Conservation (phyloP, 192 early-diverging fungal species). For the Allomyces javanicus region DNA sequence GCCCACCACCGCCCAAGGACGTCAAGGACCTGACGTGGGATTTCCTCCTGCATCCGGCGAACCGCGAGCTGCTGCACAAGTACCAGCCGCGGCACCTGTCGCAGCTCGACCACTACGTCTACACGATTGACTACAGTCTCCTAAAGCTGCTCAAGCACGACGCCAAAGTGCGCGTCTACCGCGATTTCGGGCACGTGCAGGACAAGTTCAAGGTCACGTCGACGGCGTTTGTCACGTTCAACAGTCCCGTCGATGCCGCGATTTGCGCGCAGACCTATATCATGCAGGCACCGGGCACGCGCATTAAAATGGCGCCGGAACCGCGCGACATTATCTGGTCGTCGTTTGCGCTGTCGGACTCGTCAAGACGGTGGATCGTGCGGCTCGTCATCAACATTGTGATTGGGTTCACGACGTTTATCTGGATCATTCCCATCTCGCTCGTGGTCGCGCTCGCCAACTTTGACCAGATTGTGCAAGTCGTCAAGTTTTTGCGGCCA, state of each 20-base stretch:
- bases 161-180: slow-evolving; percentile 14
- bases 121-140: slow-evolving; percentile 15
- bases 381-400: not conserved
- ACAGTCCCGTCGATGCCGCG: slow-evolving; percentile 28
- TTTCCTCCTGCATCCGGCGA: not conserved
- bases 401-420: slow-evolving; percentile 19
- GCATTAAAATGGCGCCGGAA: slow-evolving; percentile 33
- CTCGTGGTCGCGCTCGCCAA: slow-evolving; percentile 34
- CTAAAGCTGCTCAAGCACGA: slow-evolving; percentile 22
- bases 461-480: slow-evolving; percentile 21
- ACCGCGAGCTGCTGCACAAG: slow-evolving; percentile 7
- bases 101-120: slow-evolving; percentile 6
- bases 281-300: slow-evolving; percentile 24
- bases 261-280: slow-evolving; percentile 30
- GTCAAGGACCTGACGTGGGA: not conserved
- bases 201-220: slow-evolving; percentile 25
- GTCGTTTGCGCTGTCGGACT: slow-evolving; percentile 19
- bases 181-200: slow-evolving; percentile 13
- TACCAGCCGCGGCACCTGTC: slow-evolving; percentile 14
- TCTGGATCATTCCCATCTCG: slow-evolving; percentile 42
- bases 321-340: slow-evolving; percentile 42
- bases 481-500: slow-evolving; percentile 21
- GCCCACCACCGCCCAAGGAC: not conserved
- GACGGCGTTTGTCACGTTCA: slow-evolving; percentile 40
- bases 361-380: not conserved